A percentile compares a stretch with the other conserved stretches of the same genome.
These are phyloP conservation scores for Linum usitatissimum DNA, from an alignment of 345 rosid species.

Conservation along the genomic window DNA sequence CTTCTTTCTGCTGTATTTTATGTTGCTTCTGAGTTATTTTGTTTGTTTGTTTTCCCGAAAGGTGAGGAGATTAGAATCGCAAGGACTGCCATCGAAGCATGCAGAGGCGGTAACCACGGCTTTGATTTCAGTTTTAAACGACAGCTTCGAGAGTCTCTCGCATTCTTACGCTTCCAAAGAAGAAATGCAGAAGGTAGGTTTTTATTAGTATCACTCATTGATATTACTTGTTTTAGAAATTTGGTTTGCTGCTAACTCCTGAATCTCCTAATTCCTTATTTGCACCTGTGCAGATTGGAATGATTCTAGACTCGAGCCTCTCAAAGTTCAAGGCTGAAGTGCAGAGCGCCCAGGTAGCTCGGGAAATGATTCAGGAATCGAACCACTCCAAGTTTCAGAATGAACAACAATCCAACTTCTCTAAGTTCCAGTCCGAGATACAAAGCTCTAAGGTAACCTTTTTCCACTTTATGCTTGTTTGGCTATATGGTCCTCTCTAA, in stretches of 20 bases:
- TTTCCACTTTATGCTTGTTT: background rate
- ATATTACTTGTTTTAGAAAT: background rate
- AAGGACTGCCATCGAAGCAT: slow-evolving; percentile 84
- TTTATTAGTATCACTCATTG: background rate
- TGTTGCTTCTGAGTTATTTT: background rate
- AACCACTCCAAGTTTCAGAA: background rate
- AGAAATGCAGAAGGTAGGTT: slow-evolving; percentile 76
- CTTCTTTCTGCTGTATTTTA: background rate
- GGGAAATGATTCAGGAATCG: background rate
- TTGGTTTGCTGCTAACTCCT: background rate
- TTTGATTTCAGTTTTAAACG: slow-evolving; percentile 74
- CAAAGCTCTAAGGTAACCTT: slow-evolving; percentile 65
- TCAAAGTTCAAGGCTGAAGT: slow-evolving; percentile 85
- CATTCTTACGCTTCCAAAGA: slow-evolving; percentile 68
- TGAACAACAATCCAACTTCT: slow-evolving; percentile 38
- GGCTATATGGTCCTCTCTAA: background rate
- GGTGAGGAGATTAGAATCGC: slow-evolving; percentile 84
- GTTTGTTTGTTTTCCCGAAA: slow-evolving; percentile 16
- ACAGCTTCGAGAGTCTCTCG: slow-evolving; percentile 81
- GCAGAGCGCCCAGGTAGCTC: slow-evolving; percentile 68
- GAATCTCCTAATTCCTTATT: background rate
- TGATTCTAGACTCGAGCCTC: slow-evolving; percentile 69
- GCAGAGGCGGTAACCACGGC: slow-evolving; percentile 90
- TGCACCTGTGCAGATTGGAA: slow-evolving; percentile 42
- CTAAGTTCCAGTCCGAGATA: slow-evolving; percentile 77